A percentile compares a stretch with the other conserved stretches of the same genome.
phyloP scores from a whole-genome alignment of 345 rosid species.

The Combretum micranthum region DNA sequence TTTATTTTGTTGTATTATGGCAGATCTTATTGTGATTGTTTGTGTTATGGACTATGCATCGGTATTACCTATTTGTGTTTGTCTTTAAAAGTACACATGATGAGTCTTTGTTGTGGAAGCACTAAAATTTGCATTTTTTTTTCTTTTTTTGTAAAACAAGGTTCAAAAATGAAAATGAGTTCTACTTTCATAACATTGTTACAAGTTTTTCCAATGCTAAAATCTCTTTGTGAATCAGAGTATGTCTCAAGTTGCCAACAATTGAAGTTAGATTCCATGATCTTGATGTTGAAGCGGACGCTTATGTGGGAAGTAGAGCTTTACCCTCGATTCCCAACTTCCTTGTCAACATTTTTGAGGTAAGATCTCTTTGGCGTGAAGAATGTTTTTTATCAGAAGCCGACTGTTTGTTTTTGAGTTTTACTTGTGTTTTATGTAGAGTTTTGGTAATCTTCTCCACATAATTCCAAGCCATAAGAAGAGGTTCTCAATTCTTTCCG shows the following conservation, averaged over 20 bases:
- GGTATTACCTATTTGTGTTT: too few species aligned
- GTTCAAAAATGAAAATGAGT: too few species aligned
- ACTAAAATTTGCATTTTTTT: too few species aligned
- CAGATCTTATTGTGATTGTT: too few species aligned
- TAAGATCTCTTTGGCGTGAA: background rate
- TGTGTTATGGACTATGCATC: too few species aligned
- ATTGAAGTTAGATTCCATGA: constrained; percentile 15
- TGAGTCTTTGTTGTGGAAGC: too few species aligned
- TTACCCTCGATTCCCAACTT: constrained; percentile 8
- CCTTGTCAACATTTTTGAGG: constrained; percentile 9
- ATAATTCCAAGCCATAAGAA: constrained; percentile 10
- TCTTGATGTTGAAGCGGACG: constrained; percentile 13
- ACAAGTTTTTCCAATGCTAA: background rate
- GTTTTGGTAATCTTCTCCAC: constrained; percentile 4
- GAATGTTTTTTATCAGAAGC: too few species aligned
- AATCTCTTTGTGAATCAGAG: constrained; percentile 6
- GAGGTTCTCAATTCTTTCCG: constrained; percentile 10
- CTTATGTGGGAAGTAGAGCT: constrained; percentile 13
- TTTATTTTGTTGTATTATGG: too few species aligned
- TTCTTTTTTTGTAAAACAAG: too few species aligned
- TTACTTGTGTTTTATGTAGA: background rate
- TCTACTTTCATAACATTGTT: background rate
- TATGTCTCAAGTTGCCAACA: constrained; percentile 4
- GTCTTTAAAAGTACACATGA: too few species aligned
- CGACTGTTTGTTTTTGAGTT: too few species aligned